These are phyloP conservation scores for Penicillium sp. DNA, from an alignment of 2,329 filamentous ascomycete species.

Conservation along the genomic window DNA sequence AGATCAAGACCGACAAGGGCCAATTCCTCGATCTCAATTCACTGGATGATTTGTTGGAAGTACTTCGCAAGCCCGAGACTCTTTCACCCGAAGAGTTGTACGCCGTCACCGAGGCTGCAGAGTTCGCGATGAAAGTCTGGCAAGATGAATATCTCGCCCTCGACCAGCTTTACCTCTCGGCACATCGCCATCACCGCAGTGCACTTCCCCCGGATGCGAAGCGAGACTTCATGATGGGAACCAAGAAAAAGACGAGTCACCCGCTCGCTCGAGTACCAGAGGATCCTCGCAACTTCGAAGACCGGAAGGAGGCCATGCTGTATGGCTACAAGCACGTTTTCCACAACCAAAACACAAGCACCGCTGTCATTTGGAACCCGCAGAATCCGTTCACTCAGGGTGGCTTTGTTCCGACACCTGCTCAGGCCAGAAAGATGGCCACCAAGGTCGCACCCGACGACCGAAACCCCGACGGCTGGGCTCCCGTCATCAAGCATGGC, in stretches of 20 bases:
- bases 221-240: conserved; percentile 21
- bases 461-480: conserved; percentile 45
- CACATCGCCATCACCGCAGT: conserved; percentile 45
- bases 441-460: conserved; percentile 36
- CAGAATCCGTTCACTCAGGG: conserved; percentile 59
- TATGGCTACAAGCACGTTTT: conserved; percentile 60
- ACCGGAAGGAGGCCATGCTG: conserved; percentile 59
- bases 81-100: conserved; percentile 56
- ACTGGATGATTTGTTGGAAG: conserved; percentile 36
- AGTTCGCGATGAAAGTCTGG: conserved; percentile 52
- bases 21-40: conserved; percentile 39
- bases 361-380: conserved; percentile 15
- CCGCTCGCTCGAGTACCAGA: conserved; percentile 20
- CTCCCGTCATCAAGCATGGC: conserved; percentile 36
- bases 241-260: conserved; percentile 20
- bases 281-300: conserved; percentile 48
- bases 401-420: conserved; percentile 45
- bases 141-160: conserved; percentile 59
- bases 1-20: conserved; percentile 28
- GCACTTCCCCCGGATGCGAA: conserved; percentile 35
- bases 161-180: conserved; percentile 49
- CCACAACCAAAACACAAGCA: conserved; percentile 45
- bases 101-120: conserved; percentile 54
- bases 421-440: conserved; percentile 42
- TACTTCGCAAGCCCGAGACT: conserved; percentile 37